phyloP scores from a whole-genome alignment of 306 rosid genomes.

The Lupinus albus region DNA sequence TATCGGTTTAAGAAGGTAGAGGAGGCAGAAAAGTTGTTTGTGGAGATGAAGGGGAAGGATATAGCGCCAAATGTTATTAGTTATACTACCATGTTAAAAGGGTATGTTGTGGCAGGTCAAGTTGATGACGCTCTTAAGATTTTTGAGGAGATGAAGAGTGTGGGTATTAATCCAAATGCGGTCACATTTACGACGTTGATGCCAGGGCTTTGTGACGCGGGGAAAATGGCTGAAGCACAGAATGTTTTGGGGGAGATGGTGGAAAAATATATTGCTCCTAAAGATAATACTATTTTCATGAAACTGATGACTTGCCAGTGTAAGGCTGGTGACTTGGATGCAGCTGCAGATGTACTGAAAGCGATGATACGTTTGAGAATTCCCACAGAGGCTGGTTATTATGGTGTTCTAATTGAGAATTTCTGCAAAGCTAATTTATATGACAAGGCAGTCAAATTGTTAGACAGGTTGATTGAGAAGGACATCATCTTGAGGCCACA shows the following conservation, averaged over 20 bases:
- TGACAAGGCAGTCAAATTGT: constrained; percentile 68
- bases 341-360: constrained; percentile 73
- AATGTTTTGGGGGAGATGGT: constrained; percentile 76
- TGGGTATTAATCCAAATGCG: constrained; percentile 74
- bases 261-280: constrained; percentile 62
- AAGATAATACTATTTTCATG: constrained; percentile 72
- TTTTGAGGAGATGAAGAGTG: constrained; percentile 74
- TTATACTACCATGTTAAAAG: constrained; percentile 82
- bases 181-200: constrained; percentile 71
- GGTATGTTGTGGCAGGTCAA: constrained; percentile 65
- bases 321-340: constrained; percentile 75
- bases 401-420: constrained; percentile 76
- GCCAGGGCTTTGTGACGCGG: constrained; percentile 81
- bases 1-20: constrained; percentile 75
- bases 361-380: constrained; percentile 78
- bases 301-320: constrained; percentile 64
- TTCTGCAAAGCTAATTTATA: constrained; percentile 71
- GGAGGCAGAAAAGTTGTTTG: constrained; percentile 76
- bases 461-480: constrained; percentile 83
- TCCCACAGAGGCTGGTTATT: constrained; percentile 90
- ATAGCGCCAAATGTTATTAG: constrained; percentile 73
- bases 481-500: constrained; percentile 73
- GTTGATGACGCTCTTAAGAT: constrained; percentile 59
- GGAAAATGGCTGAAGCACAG: constrained; percentile 59
- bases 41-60: constrained; percentile 77